Evolutionary conservation across 1,139 yeast species (phyloP), one percentile per base, ranked within the genome.

Genomic region (Sugiyamaella novakii): DNA sequence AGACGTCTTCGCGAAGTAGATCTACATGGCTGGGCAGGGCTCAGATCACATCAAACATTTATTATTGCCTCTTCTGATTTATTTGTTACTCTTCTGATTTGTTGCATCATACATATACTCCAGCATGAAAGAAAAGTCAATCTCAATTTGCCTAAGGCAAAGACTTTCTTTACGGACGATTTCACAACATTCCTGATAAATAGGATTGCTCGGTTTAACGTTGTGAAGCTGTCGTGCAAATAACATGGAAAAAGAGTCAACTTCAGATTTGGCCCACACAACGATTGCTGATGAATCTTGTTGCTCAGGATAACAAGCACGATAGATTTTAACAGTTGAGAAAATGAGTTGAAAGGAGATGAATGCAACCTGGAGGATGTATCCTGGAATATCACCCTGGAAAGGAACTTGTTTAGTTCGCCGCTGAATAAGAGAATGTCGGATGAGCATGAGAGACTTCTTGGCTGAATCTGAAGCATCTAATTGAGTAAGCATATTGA

Each of bases 201-300:
- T 68, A 2, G 73, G 68, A n/a, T 77, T 72, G 7, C 67, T 64
- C 38, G 79, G 70, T 43, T 80, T 35, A 14, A 87, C 80, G 15
- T 86, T 88, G 55, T 81, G 74, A 31, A 88, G 69, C 60, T 86
- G 92, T 52, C 85, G 79, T 43, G 82, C 79, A 58, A 88, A 77
- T 18, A 81, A 69, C 14, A 70, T 69, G 29, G 82, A 80, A 59
- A 85, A 83, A 47, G 73, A 73, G 46, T 80, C 78, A 29, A 87
- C 80, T 62, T 84, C 87, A 1, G 76, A 77, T 49, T 79, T 77
- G 38, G 87, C 81, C 96, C 96, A 88, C 43, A 77, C 75, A 1
- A 80, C 80, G 3, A 82, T 70, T 54, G 67, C 72, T 59, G 72
- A 72, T 47, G 69, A 55, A 43, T 65, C 65, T 22, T 63, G 62